Conservation (phyloP, 2,329 filamentous ascomycete species). For the Arthroderma sp. region DNA sequence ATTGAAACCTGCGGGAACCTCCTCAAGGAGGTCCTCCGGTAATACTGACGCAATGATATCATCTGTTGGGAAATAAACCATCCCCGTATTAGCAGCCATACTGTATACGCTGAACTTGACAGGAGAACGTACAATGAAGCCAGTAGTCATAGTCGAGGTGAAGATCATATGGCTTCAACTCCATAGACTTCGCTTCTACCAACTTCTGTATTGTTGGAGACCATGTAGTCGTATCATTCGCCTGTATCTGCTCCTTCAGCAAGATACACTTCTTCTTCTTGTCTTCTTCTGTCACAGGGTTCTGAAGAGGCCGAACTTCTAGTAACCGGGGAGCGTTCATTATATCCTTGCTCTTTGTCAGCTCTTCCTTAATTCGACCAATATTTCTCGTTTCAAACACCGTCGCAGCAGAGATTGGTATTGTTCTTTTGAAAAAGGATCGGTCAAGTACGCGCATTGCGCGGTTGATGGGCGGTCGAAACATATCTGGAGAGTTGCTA, state of each 20-base stretch:
- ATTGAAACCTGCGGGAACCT: slow-evolving; percentile 76
- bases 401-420: slow-evolving; percentile 66
- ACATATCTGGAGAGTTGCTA: slow-evolving; percentile 36
- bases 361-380: slow-evolving; percentile 53
- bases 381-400: slow-evolving; percentile 67
- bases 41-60: slow-evolving; percentile 76
- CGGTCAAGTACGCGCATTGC: slow-evolving; percentile 71
- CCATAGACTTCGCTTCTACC: slow-evolving; percentile 55
- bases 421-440: slow-evolving; percentile 63
- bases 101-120: slow-evolving; percentile 9
- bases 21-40: slow-evolving; percentile 64
- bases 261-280: slow-evolving; percentile 34
- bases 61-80: slow-evolving; percentile 35
- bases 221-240: slow-evolving; percentile 52
- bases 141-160: slow-evolving; percentile 74
- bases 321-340: slow-evolving; percentile 52
- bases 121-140: slow-evolving; percentile 55
- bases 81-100: slow-evolving; percentile 7
- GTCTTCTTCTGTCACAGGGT: slow-evolving; percentile 24
- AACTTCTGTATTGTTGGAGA: slow-evolving; percentile 57
- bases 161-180: slow-evolving; percentile 62
- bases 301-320: slow-evolving; percentile 52
- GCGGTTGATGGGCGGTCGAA: slow-evolving; percentile 70
- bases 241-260: slow-evolving; percentile 28
- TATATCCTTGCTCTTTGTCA: slow-evolving; percentile 55